Conservation (phyloP, 257 asterid species). For the Salvia rosmarinus region DNA sequence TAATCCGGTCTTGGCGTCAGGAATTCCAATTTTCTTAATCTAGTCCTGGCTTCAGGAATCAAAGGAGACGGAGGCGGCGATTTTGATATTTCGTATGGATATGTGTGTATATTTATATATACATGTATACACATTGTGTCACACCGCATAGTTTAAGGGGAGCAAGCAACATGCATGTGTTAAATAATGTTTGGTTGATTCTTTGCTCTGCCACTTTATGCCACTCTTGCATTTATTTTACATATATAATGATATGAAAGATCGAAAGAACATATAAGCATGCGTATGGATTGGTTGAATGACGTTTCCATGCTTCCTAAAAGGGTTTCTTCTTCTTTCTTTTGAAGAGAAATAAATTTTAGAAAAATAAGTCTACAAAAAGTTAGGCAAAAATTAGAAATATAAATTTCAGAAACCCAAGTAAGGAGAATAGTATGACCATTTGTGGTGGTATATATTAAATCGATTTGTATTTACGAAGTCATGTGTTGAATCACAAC, state of each 20-base stretch:
- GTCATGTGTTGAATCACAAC: no score
- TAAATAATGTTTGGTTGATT: slow-evolving; percentile 23
- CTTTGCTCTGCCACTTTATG: background rate
- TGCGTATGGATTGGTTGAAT: background rate
- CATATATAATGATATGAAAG: background rate
- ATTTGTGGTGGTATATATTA: no score
- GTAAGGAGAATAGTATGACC: no score
- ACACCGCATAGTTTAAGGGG: slow-evolving; percentile 29
- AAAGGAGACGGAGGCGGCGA: no score
- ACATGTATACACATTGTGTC: background rate
- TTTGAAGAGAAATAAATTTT: background rate
- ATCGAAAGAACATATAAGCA: background rate
- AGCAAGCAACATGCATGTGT: slow-evolving; percentile 33
- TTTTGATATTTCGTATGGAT: no score
- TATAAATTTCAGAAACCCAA: background rate
- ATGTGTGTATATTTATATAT: background rate
- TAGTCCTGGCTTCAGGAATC: no score
- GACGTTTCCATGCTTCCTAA: background rate
- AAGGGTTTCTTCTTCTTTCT: background rate
- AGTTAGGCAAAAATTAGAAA: background rate
- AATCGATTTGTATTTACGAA: no score
- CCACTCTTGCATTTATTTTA: background rate
- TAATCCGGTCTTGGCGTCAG: no score
- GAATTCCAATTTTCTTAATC: no score
- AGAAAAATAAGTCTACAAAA: background rate